Evolutionary conservation across 257 asterid genomes (phyloP), one percentile per base, ranked within the genome.

Genomic region (Eucommia ulmoides): DNA sequence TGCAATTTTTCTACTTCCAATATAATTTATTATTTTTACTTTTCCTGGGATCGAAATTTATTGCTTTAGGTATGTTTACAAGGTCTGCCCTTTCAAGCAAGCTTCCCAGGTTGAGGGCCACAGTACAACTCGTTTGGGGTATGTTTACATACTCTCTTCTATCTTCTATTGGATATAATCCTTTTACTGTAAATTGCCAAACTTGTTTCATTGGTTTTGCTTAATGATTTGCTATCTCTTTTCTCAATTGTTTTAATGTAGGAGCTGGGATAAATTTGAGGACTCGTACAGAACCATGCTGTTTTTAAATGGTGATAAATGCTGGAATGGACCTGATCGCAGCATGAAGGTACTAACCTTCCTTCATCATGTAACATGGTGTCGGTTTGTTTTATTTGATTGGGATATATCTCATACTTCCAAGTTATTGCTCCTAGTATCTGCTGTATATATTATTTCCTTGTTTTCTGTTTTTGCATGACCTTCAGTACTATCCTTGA

Each of bases 281-380:
- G 94, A 85, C 53, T 76, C 92, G 14, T 80, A 76, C 67, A 67
- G 77, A 58, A 52, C 58, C 53, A 80, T 85, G 94, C 77, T 66
- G 55, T 89, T 85, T 70, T 54, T 53, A 67, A 76, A 75, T 62
- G 98, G 98, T 19, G 98, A 89, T 53, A 74, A 82, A 64, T 89
- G 98, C 73, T 89, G 98, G 98, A 89, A 89, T 70, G 98, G 98
- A 41, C 98, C 98, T 25, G 81, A 85, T 63, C 78, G 98, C 74
- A 82, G 93, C 71, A 17, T 85, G 56, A 89, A 81, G 98, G 98
- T 80, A 69, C 25, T 19, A 19, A 29, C 14, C 15, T n/a, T 16
- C 48, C n/a, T 16, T 16, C 19, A 42, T 42, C 4, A 42, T 16
- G 3, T 42, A 1, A 1, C 20, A 21, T 16, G n/a, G 0, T 42